Percentiles rank a stretch among this genome's conserved stretches.
Conservation (phyloP, 257 asterid genomes). For the Solanum appendiculatum region DNA sequence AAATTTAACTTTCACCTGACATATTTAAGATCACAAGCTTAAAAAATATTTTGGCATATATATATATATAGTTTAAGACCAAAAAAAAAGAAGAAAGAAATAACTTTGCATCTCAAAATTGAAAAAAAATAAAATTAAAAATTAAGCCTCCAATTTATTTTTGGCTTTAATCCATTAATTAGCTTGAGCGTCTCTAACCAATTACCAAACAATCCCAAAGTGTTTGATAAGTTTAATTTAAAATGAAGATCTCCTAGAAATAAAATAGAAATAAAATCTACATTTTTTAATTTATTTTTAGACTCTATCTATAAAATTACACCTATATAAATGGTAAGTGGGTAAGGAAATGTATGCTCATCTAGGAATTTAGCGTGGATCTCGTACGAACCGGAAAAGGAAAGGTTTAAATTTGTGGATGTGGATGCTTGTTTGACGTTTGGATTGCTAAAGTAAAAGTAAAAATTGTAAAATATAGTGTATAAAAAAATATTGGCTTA, state of each 20-base stretch:
- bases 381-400: background rate
- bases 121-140: no score
- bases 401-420: background rate
- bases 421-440: background rate
- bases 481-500: background rate
- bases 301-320: no score
- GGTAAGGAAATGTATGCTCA: background rate
- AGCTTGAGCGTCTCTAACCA: background rate
- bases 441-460: background rate
- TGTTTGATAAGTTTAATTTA: no score
- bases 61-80: no score
- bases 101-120: background rate
- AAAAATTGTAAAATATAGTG: background rate
- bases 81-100: background rate
- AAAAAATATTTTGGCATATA: no score
- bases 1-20: background rate
- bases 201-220: background rate
- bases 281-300: no score
- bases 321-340: background rate
- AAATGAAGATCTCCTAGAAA: background rate
- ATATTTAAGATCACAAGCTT: no score
- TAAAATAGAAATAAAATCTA: no score
- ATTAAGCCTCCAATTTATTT: no score
- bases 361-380: background rate
- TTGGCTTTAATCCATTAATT: no score